Evolutionary conservation across 495 filamentous ascomycete genomes (phyloP), one percentile per base, ranked within the genome.

Genomic region (Xylaria grammica): DNA sequence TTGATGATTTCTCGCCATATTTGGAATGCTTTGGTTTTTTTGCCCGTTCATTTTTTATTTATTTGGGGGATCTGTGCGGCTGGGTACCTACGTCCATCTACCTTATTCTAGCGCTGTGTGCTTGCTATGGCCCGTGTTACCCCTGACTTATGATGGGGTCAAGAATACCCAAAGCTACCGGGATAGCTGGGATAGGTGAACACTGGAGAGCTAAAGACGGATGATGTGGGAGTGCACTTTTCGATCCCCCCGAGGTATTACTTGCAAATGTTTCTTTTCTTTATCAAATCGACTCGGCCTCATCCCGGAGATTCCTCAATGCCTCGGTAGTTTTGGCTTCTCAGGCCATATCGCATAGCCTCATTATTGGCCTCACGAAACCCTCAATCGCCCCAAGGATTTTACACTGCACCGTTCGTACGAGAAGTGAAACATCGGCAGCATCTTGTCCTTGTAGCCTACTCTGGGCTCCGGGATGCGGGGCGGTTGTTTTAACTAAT

Each of bases 371-470:
- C 50, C 50, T 51, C 46, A 51, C 22, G 48, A 61, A 52, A 45
- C n/a, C 45, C 49, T 60, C 58, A 51, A 13, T 51, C 45, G 45
- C 45, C 45, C 32, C 44, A 1, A 51, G 58, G 58, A 51, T 60
- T 51, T 19, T 40, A 51, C 44, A 60, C 40, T 20, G 19, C 45
- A 22, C 30, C 44, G 15, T 50, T 51, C 15, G 30, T 38, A 51
- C 60, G 50, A 34, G 26, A 63, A 27, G 60, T 63, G 50, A 63
- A 55, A 63, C 60, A 38, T 55, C 49, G n/a, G 42, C 38, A 55
- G 50, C 50, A 13, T 38, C 42, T 36, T 24, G 24, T 24, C 50
- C 52, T 44, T 53, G 44, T 46, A 50, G 32, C 27, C 19, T 17
- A 2, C 20, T 38, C 20, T 26, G 20, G 32, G n/a, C 13, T 26